phyloP scores from a whole-genome alignment of 495 filamentous ascomycete genomes.

The Physcia stellaris region DNA sequence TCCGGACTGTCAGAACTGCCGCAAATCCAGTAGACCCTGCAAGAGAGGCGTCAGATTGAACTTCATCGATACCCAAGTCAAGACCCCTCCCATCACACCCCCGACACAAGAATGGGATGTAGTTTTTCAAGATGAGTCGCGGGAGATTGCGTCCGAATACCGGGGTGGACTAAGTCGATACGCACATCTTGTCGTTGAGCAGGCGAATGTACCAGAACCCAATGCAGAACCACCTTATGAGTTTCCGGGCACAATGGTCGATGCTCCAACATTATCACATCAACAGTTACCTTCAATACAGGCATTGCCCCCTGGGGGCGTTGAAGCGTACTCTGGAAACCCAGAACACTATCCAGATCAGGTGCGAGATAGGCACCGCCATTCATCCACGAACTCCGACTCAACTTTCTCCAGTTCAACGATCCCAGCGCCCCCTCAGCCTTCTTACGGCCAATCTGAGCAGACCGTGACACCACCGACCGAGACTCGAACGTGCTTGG shows the following conservation, averaged over 20 bases:
- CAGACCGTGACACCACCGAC: constrained; percentile 36
- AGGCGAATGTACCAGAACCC: constrained; percentile 20
- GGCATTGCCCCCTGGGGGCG: constrained; percentile 19
- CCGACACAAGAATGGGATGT: constrained; percentile 55
- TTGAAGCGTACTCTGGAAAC: constrained; percentile 20
- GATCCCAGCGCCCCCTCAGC: constrained; percentile 11
- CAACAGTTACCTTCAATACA: constrained; percentile 32
- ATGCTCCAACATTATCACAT: constrained; percentile 20
- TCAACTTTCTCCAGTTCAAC: constrained; percentile 18
- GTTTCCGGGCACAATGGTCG: constrained; percentile 20
- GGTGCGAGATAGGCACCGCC: constrained; percentile 15
- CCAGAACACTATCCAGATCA: constrained; percentile 16
- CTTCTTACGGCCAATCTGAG: constrained; percentile 25
- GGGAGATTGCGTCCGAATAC: constrained; percentile 86
- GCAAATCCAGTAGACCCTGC: constrained; percentile 74
- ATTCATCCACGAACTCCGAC: constrained; percentile 22
- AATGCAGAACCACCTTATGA: constrained; percentile 28
- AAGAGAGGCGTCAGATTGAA: constrained; percentile 80
- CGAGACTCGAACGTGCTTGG: constrained; percentile 40
- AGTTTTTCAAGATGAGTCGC: constrained; percentile 77
- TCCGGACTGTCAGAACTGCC: constrained; percentile 75
- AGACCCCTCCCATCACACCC: constrained; percentile 48
- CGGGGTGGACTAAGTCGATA: constrained; percentile 69
- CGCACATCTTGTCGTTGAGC: constrained; percentile 32
- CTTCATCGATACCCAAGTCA: constrained; percentile 75